Conservation (phyloP, 2,329 filamentous ascomycete species). For the Xylariaceae sp. region DNA sequence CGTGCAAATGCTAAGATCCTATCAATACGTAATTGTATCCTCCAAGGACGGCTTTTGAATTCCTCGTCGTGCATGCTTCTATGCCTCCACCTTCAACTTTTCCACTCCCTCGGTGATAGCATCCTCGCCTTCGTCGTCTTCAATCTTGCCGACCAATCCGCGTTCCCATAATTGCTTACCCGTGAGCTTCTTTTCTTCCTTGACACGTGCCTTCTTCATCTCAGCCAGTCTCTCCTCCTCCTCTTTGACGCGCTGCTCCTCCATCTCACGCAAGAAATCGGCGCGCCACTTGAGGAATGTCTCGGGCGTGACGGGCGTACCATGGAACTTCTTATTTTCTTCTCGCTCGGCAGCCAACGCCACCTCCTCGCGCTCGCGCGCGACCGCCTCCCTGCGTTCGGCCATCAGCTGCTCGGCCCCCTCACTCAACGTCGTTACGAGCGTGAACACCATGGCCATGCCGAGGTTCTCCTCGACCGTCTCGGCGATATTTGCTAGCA, state of each 20-base stretch:
- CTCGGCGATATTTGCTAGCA: slow-evolving; percentile 67
- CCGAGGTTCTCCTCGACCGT: slow-evolving; percentile 89
- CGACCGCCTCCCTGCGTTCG: slow-evolving; percentile 64
- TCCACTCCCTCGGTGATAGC: slow-evolving; percentile 57
- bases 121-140: slow-evolving; percentile 61
- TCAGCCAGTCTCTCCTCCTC: slow-evolving; percentile 80
- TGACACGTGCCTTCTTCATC: slow-evolving; percentile 71
- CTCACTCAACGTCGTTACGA: slow-evolving; percentile 85
- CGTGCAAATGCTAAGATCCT: slow-evolving; percentile 17
- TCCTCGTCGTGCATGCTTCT: too few species aligned
- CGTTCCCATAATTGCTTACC: slow-evolving; percentile 76
- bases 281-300: slow-evolving; percentile 80
- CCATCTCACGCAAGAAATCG: slow-evolving; percentile 74
- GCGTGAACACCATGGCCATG: slow-evolving; percentile 95
- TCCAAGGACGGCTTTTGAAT: too few species aligned
- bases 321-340: slow-evolving; percentile 96
- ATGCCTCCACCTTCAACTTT: slow-evolving; percentile 67
- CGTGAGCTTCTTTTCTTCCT: slow-evolving; percentile 68
- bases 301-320: slow-evolving; percentile 81
- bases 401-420: slow-evolving; percentile 79
- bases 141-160: slow-evolving; percentile 63
- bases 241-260: slow-evolving; percentile 61
- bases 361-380: slow-evolving; percentile 53
- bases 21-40: too few species aligned
- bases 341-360: slow-evolving; percentile 67